phyloP scores from a whole-genome alignment of 352 stramenopile species.

The Globisporangium echinulatum region DNA sequence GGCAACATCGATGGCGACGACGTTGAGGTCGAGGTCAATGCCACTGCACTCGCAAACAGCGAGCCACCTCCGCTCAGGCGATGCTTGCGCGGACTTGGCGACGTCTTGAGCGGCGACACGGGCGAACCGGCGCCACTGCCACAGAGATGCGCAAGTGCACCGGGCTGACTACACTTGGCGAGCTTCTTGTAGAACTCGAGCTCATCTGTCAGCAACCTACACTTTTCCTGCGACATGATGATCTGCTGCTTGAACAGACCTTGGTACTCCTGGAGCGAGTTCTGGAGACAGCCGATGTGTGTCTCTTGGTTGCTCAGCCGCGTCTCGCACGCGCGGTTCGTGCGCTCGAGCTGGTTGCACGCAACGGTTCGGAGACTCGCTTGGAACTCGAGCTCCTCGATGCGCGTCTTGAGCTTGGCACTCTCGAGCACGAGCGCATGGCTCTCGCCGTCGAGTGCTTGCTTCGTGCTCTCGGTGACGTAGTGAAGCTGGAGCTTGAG shows the following conservation, averaged over 20 bases:
- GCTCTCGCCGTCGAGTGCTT: conserved; percentile 50
- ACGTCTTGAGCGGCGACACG: conserved; percentile 8
- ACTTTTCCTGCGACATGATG: conserved; percentile 78
- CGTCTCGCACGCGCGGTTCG: conserved; percentile 59
- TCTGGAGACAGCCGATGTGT: conserved; percentile 66
- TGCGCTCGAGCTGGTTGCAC: conserved; percentile 63
- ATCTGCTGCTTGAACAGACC: conserved; percentile 79
- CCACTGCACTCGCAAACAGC: not conserved
- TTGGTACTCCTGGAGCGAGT: conserved; percentile 75
- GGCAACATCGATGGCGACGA: not conserved
- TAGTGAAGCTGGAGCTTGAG: conserved; percentile 76
- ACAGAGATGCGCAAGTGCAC: not conserved
- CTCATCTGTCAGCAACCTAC: conserved; percentile 63
- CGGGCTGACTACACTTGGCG: conserved; percentile 39
- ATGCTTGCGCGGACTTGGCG: conserved; percentile 11
- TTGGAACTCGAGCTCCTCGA: conserved; percentile 71
- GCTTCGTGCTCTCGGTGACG: conserved; percentile 52
- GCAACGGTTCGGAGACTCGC: conserved; percentile 49
- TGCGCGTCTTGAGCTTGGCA: conserved; percentile 56
- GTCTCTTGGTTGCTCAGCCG: conserved; percentile 68
- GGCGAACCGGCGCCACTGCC: too few species aligned
- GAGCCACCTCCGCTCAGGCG: not conserved
- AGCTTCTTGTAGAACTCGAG: conserved; percentile 84
- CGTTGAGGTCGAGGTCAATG: not conserved
- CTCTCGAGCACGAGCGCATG: conserved; percentile 64